Evolutionary conservation across 2,329 filamentous ascomycete species (phyloP), one percentile per base, ranked within the genome.

Genomic region (Cladophialophora bantiana): DNA sequence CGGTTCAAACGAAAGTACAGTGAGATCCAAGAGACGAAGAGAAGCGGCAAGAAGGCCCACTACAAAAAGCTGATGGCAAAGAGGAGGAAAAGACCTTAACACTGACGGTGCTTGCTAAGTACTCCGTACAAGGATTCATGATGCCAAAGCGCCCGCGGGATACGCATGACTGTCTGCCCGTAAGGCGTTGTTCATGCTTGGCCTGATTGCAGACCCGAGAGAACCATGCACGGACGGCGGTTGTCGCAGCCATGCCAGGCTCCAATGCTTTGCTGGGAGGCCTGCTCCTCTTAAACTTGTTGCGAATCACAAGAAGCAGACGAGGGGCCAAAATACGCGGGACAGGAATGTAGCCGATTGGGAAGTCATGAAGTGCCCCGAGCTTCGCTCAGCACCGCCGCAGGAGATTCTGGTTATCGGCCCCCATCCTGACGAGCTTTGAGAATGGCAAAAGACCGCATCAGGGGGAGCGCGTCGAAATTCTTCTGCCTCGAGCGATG

Each of bases 1-100:
- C 90, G 91, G 73, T 95, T 97, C 82, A 93, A 91, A 83, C 86
- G 84, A 75, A 97, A 96, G 79, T 98, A 97, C 79, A 85, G 87
- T 64, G 89, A 94, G 65, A 92, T 98, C 58, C 93, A 97, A 77
- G 84, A 84, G 59, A 85, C 85, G 68, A 98, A 96, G 80, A 87
- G 86, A 31, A 96, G 92, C 73, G 95, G 95, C 60, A 96, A 93
- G 82, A 97, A 94, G 80, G 89, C 86, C 0, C 90, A 92, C 74
- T 98, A 97, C 83, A 94, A 94, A 76, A 90, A 89, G 64, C 78
- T 97, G 71, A 87, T 91, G 75, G 83, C 83, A 58, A 85, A 87
- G 77, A 81, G 87, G 67, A 77, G 74, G 65, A 72, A 70, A 59
- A 62, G 62, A 45, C 63, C 63, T 50, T 68, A 63, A 66, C 31